Base-by-base conservation (phyloP, 2,329 filamentous ascomycete species). In the Alternaria tenuissima region DNA sequence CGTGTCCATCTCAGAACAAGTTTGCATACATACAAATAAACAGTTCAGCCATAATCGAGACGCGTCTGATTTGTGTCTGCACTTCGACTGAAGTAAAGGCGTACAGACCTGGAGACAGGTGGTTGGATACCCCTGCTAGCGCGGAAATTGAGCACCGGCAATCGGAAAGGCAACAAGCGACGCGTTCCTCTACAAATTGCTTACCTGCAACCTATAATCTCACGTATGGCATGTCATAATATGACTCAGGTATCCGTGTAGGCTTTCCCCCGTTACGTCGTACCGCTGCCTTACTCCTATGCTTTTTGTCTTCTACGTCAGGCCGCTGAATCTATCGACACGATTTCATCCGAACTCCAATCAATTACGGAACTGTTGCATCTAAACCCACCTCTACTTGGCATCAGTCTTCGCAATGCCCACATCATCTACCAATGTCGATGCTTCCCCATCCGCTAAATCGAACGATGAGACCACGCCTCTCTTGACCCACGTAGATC, bases 381-480 rank as follows among this genome's bases (percentile, higher is more conserved):
- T 49, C 46, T 36, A 38, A 26, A 38, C 8, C 22, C 32, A n/a
- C 30, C 20, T 24, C 20, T 24, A 36, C 46, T 42, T 42, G 8
- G 32, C 20, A 34, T 38, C 30, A 24, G 34, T 38, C 20, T 5
- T 26, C n/a, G 24, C 16, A 6, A 63, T 61, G 61, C 28, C 57
- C 18, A 16, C 49, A 30, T 16, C 57, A 8, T 28, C 49, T 28
- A 55, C 39, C 41, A 57, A 42, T 18, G n/a, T 24, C 16, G 32
- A 49, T 38, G 20, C 18, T 14, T 34, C 28, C 7, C 30, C 47
- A 6, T 41, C 30, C 28, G 12, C 28, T 12, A 28, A 56, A 48
- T 52, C 57, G 9, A 62, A n/a, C 53, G 63, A 72, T 51, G 75
- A 78, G 58, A 70, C 59, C 20, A 76, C 74, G 12, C 75, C 75